These are phyloP conservation scores for Mrakia frigida DNA, from an alignment of 768 basidiomycete genomes.

Conservation along the genomic window DNA sequence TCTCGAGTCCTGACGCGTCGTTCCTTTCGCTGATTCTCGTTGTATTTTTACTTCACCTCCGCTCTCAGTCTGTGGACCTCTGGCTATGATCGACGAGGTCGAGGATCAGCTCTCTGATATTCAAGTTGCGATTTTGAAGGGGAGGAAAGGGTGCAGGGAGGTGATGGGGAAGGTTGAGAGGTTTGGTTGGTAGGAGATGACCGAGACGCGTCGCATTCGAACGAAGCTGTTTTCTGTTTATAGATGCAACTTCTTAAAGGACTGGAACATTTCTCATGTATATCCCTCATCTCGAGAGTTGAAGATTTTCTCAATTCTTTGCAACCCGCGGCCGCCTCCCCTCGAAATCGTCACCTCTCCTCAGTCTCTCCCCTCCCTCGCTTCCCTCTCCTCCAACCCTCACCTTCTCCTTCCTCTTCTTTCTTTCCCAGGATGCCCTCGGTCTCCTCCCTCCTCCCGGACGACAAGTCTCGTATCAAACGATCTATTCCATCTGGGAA, in stretches of 20 bases:
- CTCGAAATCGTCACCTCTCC: neutral
- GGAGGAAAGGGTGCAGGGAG: neutral
- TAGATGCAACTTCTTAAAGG: no score
- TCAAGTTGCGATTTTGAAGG: neutral
- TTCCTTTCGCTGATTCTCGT: no score
- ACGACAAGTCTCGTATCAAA: conserved; percentile 75
- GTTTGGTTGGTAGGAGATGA: conserved; percentile 11
- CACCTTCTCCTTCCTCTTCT: neutral
- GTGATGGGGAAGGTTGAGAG: neutral
- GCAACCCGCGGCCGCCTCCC: neutral
- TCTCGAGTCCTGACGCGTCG: no score
- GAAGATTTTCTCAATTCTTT: neutral
- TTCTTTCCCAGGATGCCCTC: conserved; percentile 58
- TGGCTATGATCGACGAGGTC: neutral
- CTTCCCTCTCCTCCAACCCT: neutral
- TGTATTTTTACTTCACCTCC: neutral
- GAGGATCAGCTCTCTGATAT: neutral
- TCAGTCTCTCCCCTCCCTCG: no score
- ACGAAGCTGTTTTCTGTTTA: no score
- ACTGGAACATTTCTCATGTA: no score
- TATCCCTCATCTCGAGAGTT: no score
- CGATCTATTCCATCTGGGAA: conserved; percentile 51
- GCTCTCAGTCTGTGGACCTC: neutral
- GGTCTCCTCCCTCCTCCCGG: conserved; percentile 61
- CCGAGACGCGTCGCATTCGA: no score